Conservation (phyloP, 2,329 filamentous ascomycete species). For the Aspergillus udagawae region DNA sequence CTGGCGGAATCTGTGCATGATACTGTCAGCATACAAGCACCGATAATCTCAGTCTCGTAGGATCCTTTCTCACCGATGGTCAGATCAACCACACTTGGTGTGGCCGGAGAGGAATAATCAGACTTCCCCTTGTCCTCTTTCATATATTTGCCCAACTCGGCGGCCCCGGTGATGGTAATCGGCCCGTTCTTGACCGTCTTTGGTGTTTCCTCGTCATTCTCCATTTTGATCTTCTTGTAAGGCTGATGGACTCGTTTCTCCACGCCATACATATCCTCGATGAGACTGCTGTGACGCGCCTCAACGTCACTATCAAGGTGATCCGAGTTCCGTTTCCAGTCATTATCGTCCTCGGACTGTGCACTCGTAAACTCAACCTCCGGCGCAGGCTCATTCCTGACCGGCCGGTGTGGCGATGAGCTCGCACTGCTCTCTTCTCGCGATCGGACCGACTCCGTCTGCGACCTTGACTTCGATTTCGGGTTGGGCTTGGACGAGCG, state of each 20-base stretch:
- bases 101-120: slow-evolving; percentile 45
- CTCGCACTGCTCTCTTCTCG: slow-evolving; percentile 6
- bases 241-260: slow-evolving; percentile 61
- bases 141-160: slow-evolving; percentile 62
- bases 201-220: slow-evolving; percentile 43
- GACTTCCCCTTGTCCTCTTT: slow-evolving; percentile 53
- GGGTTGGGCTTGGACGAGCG: slow-evolving; percentile 5
- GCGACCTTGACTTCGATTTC: slow-evolving; percentile 14
- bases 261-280: slow-evolving; percentile 74
- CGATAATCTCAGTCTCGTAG: background rate
- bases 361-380: slow-evolving; percentile 28
- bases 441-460: slow-evolving; percentile 10
- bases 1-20: slow-evolving; percentile 14
- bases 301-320: slow-evolving; percentile 29
- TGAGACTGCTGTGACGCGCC: slow-evolving; percentile 41
- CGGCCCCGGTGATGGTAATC: slow-evolving; percentile 47
- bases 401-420: slow-evolving; percentile 8
- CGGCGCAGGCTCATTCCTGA: slow-evolving; percentile 15
- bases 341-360: slow-evolving; percentile 22
- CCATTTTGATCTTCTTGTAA: slow-evolving; percentile 62
- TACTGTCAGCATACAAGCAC: slow-evolving; percentile 16
- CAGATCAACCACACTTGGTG: slow-evolving; percentile 45
- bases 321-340: slow-evolving; percentile 27
- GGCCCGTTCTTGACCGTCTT: slow-evolving; percentile 38
- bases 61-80: slow-evolving; percentile 30